A percentile compares a stretch with the other conserved stretches of the same genome.
phyloP scores from a whole-genome alignment of 2,329 filamentous ascomycete species.

The Aspergillus sp. region DNA sequence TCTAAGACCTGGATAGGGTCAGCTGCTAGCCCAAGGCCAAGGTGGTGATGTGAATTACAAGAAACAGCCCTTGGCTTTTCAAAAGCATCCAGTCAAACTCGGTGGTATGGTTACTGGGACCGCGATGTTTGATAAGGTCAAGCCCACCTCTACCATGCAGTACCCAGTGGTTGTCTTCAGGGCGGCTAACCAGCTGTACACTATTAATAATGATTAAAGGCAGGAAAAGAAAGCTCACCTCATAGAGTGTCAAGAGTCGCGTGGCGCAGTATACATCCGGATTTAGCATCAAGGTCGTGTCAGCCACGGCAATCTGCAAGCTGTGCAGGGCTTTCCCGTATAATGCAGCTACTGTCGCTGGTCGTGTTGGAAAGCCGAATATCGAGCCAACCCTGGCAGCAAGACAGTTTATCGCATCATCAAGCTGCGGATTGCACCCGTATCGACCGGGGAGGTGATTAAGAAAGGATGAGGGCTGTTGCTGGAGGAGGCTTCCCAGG shows the following conservation, averaged over 20 bases:
- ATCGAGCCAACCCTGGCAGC: not conserved
- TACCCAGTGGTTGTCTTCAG: not conserved
- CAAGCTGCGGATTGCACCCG: not conserved
- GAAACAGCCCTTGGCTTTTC: not conserved
- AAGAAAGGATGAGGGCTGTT: not conserved
- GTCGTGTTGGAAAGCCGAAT: not conserved
- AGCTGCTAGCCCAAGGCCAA: not conserved
- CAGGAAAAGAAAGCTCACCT: not conserved
- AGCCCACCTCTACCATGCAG: not conserved
- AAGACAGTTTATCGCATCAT: not conserved
- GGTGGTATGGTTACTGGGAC: not conserved
- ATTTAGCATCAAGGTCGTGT: not conserved
- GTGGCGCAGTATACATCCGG: not conserved
- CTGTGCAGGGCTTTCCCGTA: not conserved
- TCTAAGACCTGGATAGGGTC: not conserved
- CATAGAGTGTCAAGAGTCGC: not conserved
- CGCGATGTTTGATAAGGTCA: not conserved
- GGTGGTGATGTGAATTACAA: not conserved
- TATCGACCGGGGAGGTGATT: not conserved
- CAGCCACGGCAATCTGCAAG: not conserved
- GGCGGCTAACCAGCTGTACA: not conserved
- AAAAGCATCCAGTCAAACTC: not conserved
- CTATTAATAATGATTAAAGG: not conserved
- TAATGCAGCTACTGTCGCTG: not conserved
- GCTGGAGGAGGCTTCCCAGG: not conserved